These are phyloP conservation scores for Backusella liffmaniae DNA, from an alignment of 192 early-diverging fungal genomes.

Conservation along the genomic window DNA sequence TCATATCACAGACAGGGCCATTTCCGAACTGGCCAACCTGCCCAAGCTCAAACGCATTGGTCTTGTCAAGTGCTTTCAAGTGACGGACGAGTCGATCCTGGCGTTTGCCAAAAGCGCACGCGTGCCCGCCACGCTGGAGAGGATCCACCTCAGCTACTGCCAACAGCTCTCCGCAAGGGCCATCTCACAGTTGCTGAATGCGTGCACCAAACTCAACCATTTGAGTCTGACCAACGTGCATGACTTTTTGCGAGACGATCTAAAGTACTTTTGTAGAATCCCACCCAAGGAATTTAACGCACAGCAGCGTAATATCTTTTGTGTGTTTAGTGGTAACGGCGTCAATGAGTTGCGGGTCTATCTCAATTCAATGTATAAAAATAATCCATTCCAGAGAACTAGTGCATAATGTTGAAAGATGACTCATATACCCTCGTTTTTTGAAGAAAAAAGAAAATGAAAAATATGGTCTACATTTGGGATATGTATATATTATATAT, in stretches of 20 bases:
- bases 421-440: not conserved
- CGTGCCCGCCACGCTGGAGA: slow-evolving; percentile 46
- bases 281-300: slow-evolving; percentile 54
- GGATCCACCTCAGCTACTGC: slow-evolving; percentile 60
- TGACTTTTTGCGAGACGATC: slow-evolving; percentile 45
- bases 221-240: slow-evolving; percentile 56
- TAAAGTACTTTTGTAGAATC: slow-evolving; percentile 50
- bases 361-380: slow-evolving; percentile 24
- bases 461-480: too few relatives aligned
- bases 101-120: slow-evolving; percentile 44
- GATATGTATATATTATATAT: too few relatives aligned
- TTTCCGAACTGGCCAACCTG: slow-evolving; percentile 51
- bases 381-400: not conserved
- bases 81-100: slow-evolving; percentile 52
- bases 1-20: slow-evolving; percentile 50
- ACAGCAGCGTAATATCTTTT: slow-evolving; percentile 56
- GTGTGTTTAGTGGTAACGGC: slow-evolving; percentile 59
- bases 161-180: slow-evolving; percentile 45
- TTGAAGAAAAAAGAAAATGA: too few relatives aligned
- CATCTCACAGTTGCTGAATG: slow-evolving; percentile 44
- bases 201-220: slow-evolving; percentile 50
- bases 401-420: not conserved
- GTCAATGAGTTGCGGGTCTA: slow-evolving; percentile 48
- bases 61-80: slow-evolving; percentile 58
- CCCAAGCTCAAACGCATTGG: slow-evolving; percentile 57